phyloP scores from a whole-genome alignment of 495 filamentous ascomycete species.

The Neurospora africana region DNA sequence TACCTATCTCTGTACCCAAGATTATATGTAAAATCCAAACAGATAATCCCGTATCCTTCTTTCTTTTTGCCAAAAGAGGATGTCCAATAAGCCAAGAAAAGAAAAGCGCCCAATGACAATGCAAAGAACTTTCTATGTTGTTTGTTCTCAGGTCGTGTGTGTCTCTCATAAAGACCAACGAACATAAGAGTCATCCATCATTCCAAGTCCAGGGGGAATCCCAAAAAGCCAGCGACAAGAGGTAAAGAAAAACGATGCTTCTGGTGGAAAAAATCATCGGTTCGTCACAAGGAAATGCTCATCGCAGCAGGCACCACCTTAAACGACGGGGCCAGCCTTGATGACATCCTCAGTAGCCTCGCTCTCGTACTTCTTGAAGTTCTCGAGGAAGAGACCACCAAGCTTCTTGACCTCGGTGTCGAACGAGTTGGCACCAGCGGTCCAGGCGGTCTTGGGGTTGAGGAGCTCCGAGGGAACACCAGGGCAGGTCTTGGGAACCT shows the following conservation, averaged over 20 bases:
- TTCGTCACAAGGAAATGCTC: background rate
- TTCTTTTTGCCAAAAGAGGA: background rate
- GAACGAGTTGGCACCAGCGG: constrained; percentile 65
- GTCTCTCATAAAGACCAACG: background rate
- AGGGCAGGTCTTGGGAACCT: constrained; percentile 75
- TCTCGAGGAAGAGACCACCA: constrained; percentile 77
- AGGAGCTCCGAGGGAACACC: constrained; percentile 83
- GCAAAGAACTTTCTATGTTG: constrained; percentile 1
- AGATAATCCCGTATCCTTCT: background rate
- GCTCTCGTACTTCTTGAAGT: constrained; percentile 90
- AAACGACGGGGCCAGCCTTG: constrained; percentile 51
- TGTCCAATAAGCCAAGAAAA: background rate
- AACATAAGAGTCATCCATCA: background rate
- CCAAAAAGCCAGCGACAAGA: constrained; percentile 5
- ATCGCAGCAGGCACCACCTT: constrained; percentile 1
- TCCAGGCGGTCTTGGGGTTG: constrained; percentile 92
- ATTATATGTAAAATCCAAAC: background rate
- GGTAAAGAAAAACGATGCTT: background rate
- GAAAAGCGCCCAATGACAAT: constrained; percentile 6
- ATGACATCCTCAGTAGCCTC: constrained; percentile 79
- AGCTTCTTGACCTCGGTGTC: constrained; percentile 80
- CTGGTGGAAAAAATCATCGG: background rate
- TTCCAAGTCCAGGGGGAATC: background rate
- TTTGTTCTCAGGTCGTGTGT: background rate
- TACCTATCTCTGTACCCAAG: background rate